These are phyloP conservation scores for Salix arbutifolia DNA, from an alignment of 345 rosid species.

Conservation along the genomic window DNA sequence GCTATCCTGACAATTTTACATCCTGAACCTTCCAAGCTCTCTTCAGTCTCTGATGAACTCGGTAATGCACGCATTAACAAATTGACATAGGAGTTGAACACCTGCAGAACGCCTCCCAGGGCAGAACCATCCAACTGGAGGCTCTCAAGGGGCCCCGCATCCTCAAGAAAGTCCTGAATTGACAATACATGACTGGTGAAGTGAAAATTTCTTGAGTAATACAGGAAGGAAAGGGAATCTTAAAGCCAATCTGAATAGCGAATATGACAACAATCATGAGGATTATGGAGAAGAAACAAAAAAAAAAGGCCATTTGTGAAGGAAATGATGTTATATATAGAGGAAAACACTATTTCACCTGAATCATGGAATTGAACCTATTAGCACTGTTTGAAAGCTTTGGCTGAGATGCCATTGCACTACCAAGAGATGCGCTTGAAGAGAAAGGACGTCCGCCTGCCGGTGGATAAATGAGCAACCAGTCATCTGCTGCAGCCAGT, in stretches of 20 bases:
- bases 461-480: constrained; percentile 61
- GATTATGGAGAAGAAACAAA: neutral
- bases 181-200: neutral
- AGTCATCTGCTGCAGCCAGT: constrained; percentile 76
- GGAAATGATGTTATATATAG: neutral
- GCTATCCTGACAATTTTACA: constrained; percentile 66
- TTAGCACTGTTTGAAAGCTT: constrained; percentile 78
- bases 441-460: constrained; percentile 49
- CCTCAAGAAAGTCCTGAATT: constrained; percentile 72
- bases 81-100: constrained; percentile 61
- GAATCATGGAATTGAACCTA: constrained; percentile 73
- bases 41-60: constrained; percentile 69
- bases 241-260: neutral
- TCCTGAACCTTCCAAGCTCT: constrained; percentile 45
- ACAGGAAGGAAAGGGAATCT: neutral
- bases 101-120: constrained; percentile 73
- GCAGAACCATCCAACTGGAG: constrained; percentile 70
- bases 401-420: constrained; percentile 40
- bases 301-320: neutral
- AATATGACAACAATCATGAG: neutral
- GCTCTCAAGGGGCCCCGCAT: constrained; percentile 67
- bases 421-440: constrained; percentile 32
- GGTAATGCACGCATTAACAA: constrained; percentile 78
- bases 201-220: neutral
- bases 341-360: constrained; percentile 41